These are phyloP conservation scores for Pleurotus citrinopileatus DNA, from an alignment of 768 basidiomycete genomes.

Conservation along the genomic window DNA sequence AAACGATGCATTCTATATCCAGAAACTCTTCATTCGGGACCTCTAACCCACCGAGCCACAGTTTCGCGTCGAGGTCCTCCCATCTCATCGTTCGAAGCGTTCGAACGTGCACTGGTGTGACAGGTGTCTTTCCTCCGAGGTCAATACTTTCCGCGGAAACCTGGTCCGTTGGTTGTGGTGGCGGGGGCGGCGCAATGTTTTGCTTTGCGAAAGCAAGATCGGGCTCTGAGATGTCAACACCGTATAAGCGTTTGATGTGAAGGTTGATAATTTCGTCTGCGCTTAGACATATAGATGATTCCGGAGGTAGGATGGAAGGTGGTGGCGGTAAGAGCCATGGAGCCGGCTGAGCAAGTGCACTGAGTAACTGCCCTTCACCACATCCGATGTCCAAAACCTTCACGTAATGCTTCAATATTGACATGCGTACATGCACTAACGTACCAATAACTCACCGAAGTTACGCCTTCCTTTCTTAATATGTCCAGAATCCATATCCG, in stretches of 20 bases:
- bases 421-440: too few species aligned
- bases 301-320: constrained; percentile 26
- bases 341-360: constrained; percentile 69
- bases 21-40: constrained; percentile 63
- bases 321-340: constrained; percentile 58
- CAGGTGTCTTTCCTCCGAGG: constrained; percentile 12
- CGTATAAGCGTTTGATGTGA: constrained; percentile 54
- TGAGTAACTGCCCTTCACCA: constrained; percentile 74
- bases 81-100: constrained; percentile 43
- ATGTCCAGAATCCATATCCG: constrained; percentile 69
- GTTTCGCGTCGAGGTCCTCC: constrained; percentile 60
- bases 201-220: constrained; percentile 56
- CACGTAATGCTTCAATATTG: neutral
- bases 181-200: constrained; percentile 39
- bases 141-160: neutral
- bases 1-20: constrained; percentile 67
- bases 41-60: constrained; percentile 79
- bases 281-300: constrained; percentile 18
- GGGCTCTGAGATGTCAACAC: constrained; percentile 59
- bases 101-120: constrained; percentile 23
- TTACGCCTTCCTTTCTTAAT: constrained; percentile 53
- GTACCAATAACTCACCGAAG: constrained; percentile 17
- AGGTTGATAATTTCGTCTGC: constrained; percentile 52
- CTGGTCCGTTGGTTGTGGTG: neutral
- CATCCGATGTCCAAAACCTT: constrained; percentile 85